Evolutionary conservation across 768 basidiomycete species (phyloP), one percentile per base, ranked within the genome.

Genomic region (Coprinopsis sp.): DNA sequence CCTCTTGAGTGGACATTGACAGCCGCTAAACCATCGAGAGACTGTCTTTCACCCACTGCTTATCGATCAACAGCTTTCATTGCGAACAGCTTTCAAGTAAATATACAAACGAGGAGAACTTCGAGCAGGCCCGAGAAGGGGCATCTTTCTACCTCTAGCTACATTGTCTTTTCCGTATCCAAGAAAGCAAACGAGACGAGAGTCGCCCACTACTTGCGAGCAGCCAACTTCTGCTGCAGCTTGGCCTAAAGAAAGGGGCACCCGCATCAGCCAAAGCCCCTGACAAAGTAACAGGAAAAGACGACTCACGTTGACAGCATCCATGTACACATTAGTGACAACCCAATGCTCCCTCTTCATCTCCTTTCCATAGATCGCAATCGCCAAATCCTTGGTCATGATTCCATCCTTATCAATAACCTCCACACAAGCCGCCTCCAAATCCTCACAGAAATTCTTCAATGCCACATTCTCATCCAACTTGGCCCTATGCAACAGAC

Each of bases 341-440:
- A 96, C 95, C 91, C 93, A 98, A 67, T 97, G 88, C 57, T 93
- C 91, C 57, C 94, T 76, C 73, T 84, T 81, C 89, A 95, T 81
- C 53, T 79, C 64, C 74, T 87, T 87, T 29, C 94, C 94, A 58
- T 97, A 85, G 61, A 97, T 96, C 2, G 91, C 84, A 19, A 98
- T 73, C 24, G 95, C 95, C 39, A 98, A 71, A 69, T 98, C 95
- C 78, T 97, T 96, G 49, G 93, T 96, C 94, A 97, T 97, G 44
- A 97, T 60, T 0, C 85, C 84, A 58, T 97, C 93, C 56, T 75
- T 60, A 62, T 96, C 90, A 53, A 97, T 96, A 13, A 89, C 82
- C 67, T 96, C 91, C 2, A 95, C 76, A 60, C 96, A 97, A 16
- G 90, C 81, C 12, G 65, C 74, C 72, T 99, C 96, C 31, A 99